Base-by-base conservation (phyloP, 441 rosid genomes). In the Adansonia grandidieri region DNA sequence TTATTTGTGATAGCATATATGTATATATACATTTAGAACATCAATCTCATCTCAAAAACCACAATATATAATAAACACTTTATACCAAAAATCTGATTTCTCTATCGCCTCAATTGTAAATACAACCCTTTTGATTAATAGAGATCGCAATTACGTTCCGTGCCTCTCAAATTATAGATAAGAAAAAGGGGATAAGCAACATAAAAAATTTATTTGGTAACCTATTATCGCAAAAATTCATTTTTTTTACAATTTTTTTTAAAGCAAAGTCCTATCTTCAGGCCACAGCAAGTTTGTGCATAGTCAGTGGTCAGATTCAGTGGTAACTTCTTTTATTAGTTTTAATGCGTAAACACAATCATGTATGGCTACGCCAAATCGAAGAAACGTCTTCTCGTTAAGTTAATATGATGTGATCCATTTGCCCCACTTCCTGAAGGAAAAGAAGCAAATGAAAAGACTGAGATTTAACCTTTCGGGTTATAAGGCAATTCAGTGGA, bases 301-400 rank as follows among this genome's bases (percentile, higher is more conserved):
- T 11, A 17, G 64, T 11, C 9, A 6, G 2, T 28, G 32, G 64
- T 11, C 1, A 37, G 42, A 37, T 4, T 37, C 42, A 13, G 8
- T 62, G 9, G 0, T 11, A 11, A 28, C 40, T 62, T 64, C 7
- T 50, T 50, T 24, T 24, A 24, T 51, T 71, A 75, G 78, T 37
- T 37, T 45, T 42, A 42, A 4, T 24, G 47, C 76, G 78, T 37
- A 47, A 62, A 50, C 61, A 42, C 64, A 72, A 60, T 76, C 28
- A 78, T 79, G 28, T 61, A 76, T 79, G 67, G 76, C 42, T 1
- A 19, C 32, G 48, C 67, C 3, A 48, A 48, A 9, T 9, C 14
- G 14, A 48, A 48, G 3, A 6, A 42, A 42, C 45, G 5, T 0
- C 6, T 37, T 42, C 45, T 4, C 6, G 45, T 42, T 42, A 42